Base-by-base conservation (phyloP, 768 basidiomycete genomes). In the Chalciporus pseudorubinellus region DNA sequence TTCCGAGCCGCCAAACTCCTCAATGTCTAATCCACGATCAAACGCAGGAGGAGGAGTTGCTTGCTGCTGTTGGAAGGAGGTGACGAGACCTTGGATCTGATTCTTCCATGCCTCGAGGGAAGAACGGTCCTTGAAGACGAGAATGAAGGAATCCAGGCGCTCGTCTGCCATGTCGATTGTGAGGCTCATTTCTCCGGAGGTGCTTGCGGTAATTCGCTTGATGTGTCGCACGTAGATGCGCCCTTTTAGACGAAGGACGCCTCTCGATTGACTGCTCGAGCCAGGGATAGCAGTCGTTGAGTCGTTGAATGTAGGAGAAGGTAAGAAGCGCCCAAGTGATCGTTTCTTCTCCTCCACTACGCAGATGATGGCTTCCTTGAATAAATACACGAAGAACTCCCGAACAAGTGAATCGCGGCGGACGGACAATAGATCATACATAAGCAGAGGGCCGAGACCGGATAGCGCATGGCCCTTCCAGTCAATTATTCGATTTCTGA, bases 111-210 rank as follows among this genome's bases (percentile, higher is more conserved):
- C 78, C 63, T 98, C 92, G 51, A 97, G 78, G 2, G 87, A 87
- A n/a, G 84, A 75, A 26, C 89, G 83, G 48, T 98, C 92, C 64
- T 87, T 89, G 80, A 97, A 99, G 61, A 93, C 87, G 42, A 99
- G 80, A 69, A 98, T 95, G 72, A 99, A 98, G 45, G 89, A 90
- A 55, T 97, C 95, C 49, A 97, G 75, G 31, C 79, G 77, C 63
- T 95, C 92, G 65, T 98, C 95, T 72, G 94, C 92, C 94, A 99
- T 98, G 61, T 92, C 88, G 63, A 99, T 95, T 5, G 95, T 97
- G 55, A 98, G 77, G 65, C 92, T 95, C 74, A 97, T 79, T 68
- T 95, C 95, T 29, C 85, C 85, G 9, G 82, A 77, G 3, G 86
- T 87, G 29, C 85, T 85, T 52, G 93, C 88, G 24, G 85, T 85